Evolutionary conservation across 164 flowering plant species (phyloP), one percentile per base, ranked within the genome.

Genomic region (Magnolia changhungtana): DNA sequence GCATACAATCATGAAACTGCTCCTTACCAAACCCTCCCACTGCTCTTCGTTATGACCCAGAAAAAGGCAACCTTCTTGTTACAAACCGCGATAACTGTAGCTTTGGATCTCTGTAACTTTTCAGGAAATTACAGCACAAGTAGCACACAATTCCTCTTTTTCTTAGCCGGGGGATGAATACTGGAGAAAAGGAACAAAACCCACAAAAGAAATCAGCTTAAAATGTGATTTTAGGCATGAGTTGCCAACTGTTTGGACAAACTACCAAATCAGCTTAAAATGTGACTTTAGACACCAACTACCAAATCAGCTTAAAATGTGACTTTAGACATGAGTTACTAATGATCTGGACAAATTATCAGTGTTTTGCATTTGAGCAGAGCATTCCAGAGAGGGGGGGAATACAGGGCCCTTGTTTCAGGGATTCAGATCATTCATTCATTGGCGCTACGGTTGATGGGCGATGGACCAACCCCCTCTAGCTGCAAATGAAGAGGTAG

Each of bases 71-170:
- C 74, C 69, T 70, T 71, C 63, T 23, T 70, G 16, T 76, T 74
- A 29, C 29, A 69, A 80, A 76, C 49, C 81, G 74, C 19, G 31
- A 80, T 84, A 77, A 82, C 85, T 84, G 75, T 80, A 77, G 76
- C 79, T 69, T 71, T 27, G 20, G 52, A 74, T 59, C 9, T 67
- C 45, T 51, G 21, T 51, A 63, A 21, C 65, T 20, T 64, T 13
- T 75, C 61, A 27, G 77, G 1, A 74, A 77, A 74, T 52, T 52
- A n/a, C 52, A 66, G 73, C 69, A 59, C 74, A 72, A 49, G 65
- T 55, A 78, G 16, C 13, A 67, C 11, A 67, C 49, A 27, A 29
- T 29, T 31, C 71, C 27, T 27, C 71, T 67, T 65, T 21, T 65
- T 67, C 31, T 67, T 29, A 71, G 70, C 70, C 24, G 37, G 11